phyloP scores from a whole-genome alignment of 805 yeast genomes.

The Wickerhamiella bombiphila region DNA sequence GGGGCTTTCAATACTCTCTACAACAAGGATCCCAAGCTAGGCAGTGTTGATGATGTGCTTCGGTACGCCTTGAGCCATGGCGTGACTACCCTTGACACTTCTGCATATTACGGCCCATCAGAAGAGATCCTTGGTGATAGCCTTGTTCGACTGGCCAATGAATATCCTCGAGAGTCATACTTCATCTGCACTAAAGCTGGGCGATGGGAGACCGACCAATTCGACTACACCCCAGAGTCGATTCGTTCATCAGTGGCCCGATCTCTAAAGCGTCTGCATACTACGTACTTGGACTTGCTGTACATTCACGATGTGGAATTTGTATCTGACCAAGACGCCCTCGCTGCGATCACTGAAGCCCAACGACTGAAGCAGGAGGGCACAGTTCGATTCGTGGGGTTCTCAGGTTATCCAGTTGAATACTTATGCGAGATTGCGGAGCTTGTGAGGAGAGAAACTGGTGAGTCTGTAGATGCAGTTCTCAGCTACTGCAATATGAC shows the following conservation, averaged over 20 bases:
- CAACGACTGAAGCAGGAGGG: constrained; percentile 49
- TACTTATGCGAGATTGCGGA: constrained; percentile 42
- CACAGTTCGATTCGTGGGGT: constrained; percentile 48
- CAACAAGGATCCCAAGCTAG: constrained; percentile 45
- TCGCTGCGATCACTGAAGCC: constrained; percentile 51
- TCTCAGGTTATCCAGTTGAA: constrained; percentile 78
- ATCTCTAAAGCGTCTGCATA: constrained; percentile 50
- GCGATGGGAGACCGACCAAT: constrained; percentile 47
- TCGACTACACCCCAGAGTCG: constrained; percentile 54
- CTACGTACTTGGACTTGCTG: constrained; percentile 63
- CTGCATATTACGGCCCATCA: constrained; percentile 88
- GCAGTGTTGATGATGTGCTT: constrained; percentile 47
- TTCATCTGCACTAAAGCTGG: constrained; percentile 80
- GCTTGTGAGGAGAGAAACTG: constrained; percentile 21
- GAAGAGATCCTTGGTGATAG: constrained; percentile 63
- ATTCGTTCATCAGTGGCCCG: constrained; percentile 51
- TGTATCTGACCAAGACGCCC: constrained; percentile 37
- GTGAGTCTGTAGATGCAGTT: constrained; percentile 58
- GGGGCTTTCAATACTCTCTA: constrained; percentile 78
- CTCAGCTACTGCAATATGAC: constrained; percentile 73
- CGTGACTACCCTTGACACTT: constrained; percentile 68
- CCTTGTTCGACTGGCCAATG: constrained; percentile 27
- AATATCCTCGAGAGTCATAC: constrained; percentile 43
- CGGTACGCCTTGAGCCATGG: constrained; percentile 50
- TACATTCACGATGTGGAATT: constrained; percentile 87